phyloP scores from a whole-genome alignment of 768 basidiomycete species.

The Thelephora aurantiotincta region DNA sequence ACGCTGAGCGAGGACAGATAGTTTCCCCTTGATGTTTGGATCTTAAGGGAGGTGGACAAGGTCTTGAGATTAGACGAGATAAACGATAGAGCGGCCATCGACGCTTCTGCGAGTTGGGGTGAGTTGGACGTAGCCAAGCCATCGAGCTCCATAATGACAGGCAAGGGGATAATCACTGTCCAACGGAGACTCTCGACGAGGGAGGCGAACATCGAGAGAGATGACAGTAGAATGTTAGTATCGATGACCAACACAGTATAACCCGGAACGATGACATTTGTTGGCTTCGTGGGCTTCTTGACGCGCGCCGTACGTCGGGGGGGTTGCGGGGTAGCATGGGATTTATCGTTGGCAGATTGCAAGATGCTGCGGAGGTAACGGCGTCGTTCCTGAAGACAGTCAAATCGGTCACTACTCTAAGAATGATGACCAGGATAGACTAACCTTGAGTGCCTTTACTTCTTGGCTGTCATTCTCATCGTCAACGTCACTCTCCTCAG shows the following conservation, averaged over 20 bases:
- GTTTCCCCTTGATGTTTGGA: slow-evolving; percentile 91
- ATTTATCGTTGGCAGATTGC: slow-evolving; percentile 24
- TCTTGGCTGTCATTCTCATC: slow-evolving; percentile 59
- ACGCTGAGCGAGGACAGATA: slow-evolving; percentile 76
- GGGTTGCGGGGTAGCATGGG: slow-evolving; percentile 11
- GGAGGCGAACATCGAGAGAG: slow-evolving; percentile 54
- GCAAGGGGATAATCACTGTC: slow-evolving; percentile 86
- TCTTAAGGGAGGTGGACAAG: slow-evolving; percentile 69
- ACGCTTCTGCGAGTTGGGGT: slow-evolving; percentile 57
- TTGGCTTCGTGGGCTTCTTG: slow-evolving; percentile 20
- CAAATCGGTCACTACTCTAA: slow-evolving; percentile 7
- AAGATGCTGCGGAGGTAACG: slow-evolving; percentile 62
- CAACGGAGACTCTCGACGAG: slow-evolving; percentile 71
- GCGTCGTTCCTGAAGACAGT: slow-evolving; percentile 44
- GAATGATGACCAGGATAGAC: slow-evolving; percentile 7
- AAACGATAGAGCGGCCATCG: slow-evolving; percentile 58
- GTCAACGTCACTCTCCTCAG: slow-evolving; percentile 32
- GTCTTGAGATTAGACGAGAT: slow-evolving; percentile 64
- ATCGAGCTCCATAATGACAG: slow-evolving; percentile 94
- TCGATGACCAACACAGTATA: slow-evolving; percentile 88
- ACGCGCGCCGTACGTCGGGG: slow-evolving; percentile 16
- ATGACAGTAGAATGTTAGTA: slow-evolving; percentile 88
- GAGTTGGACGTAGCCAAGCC: slow-evolving; percentile 57
- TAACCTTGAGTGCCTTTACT: slow-evolving; percentile 71
- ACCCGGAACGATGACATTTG: slow-evolving; percentile 55